Base-by-base conservation (phyloP, 1,139 yeast species). In the Sporopachydermia cereana region DNA sequence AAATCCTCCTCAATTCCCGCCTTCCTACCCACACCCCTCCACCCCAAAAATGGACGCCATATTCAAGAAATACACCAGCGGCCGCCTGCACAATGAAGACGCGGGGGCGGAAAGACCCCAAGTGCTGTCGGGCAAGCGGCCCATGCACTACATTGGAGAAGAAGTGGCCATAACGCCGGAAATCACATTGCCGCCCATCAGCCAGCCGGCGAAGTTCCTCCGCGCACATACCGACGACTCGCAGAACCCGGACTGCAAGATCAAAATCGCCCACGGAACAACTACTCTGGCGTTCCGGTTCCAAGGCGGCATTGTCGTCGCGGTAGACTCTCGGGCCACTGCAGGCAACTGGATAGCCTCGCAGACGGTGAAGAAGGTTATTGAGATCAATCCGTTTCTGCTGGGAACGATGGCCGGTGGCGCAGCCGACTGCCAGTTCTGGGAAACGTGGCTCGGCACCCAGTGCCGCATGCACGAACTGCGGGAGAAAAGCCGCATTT, bases 351-450 rank as follows among this genome's bases (percentile, higher is more conserved):
- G 96, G 96, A 83, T 93, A 57, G 98, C 97, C 16, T 88, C 97
- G 23, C 97, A 89, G 64, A 88, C 96, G 1, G 99, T 91, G 53
- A 89, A 91, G 67, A 91, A 91, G 66, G 98, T 91, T 45, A 89
- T 91, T 60, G 91, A 91, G 63, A 91, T 91, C 67, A 93, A 93
- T 64, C 96, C 97, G 45, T 84, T 84, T 60, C 68, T 91, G 54
- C 74, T 91, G 57, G 99, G 99, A 53, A 91, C 99, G 27, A 81
- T 91, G 96, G 99, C 99, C 31, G 99, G 99, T 67, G 97, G 97
- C 70, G 99, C 99, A 45, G 98, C 98, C 24, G 99, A 91, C 67
- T 91, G 99, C 72, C 98, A 93, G 65, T 93, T 74, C 66, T 91
- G 99, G 99, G 97, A 91, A 68, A 86, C 96, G 24, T 91, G 97